phyloP scores from a whole-genome alignment of 2,329 filamentous ascomycete species.

The Sclerotinia subarctica region DNA sequence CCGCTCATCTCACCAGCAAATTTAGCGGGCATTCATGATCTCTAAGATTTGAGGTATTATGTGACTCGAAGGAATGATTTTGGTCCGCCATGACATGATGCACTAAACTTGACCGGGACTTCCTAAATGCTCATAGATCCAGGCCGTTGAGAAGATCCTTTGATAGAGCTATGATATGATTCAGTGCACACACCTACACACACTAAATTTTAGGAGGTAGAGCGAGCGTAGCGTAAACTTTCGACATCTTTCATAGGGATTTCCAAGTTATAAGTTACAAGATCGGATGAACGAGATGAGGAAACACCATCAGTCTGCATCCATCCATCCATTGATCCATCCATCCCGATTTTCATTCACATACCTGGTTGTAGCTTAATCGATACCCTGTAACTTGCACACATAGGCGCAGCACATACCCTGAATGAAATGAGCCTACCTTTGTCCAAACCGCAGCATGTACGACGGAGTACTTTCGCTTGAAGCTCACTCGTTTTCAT shows the following conservation, averaged over 20 bases:
- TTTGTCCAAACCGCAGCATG: not conserved
- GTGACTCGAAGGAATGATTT: not conserved
- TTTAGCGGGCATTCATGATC: not conserved
- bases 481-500: not conserved
- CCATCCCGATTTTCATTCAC: not conserved
- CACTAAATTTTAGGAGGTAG: not conserved
- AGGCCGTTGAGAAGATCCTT: not conserved
- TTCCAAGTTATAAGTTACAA: too few relatives aligned
- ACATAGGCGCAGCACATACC: slow-evolving; percentile 6
- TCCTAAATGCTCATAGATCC: not conserved
- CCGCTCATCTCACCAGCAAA: not conserved
- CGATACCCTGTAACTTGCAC: slow-evolving; percentile 5
- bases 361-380: slow-evolving; percentile 4
- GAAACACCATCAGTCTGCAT: not conserved
- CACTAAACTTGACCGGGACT: not conserved
- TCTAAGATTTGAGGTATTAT: not conserved
- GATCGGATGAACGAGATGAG: not conserved
- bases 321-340: not conserved
- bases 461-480: not conserved
- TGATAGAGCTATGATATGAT: not conserved
- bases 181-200: not conserved
- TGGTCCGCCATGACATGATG: not conserved
- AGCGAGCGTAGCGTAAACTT: not conserved
- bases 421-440: not conserved
- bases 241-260: not conserved